Conservation (phyloP, 805 yeast species). For the Isabelozyma gotoi region DNA sequence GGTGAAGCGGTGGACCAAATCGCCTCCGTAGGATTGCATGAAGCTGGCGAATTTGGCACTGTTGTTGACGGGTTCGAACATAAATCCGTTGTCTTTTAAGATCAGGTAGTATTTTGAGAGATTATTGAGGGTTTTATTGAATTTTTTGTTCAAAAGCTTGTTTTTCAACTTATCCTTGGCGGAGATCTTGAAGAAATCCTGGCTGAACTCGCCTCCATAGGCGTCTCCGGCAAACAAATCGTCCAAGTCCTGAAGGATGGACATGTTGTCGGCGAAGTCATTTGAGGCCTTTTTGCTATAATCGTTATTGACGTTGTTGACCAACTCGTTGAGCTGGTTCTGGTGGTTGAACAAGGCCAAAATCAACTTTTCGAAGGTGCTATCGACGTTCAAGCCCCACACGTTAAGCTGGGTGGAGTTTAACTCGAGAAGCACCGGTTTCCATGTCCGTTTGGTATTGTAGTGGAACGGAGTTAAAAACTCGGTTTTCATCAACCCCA, state of each 20-base stretch:
- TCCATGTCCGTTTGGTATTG: constrained; percentile 27
- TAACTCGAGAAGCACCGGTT: constrained; percentile 37
- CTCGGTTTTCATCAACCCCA: constrained; percentile 34
- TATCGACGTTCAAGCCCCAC: constrained; percentile 24
- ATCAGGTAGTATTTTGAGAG: constrained; percentile 18
- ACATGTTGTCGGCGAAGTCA: not conserved
- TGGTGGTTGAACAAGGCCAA: constrained; percentile 28
- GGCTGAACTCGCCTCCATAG: constrained; percentile 20
- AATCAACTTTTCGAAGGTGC: constrained; percentile 19
- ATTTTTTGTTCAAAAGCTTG: constrained; percentile 14
- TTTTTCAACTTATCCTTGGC: constrained; percentile 17
- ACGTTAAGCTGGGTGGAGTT: constrained; percentile 40
- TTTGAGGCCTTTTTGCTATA: constrained; percentile 4
- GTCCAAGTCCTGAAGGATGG: constrained; percentile 4
- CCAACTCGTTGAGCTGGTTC: constrained; percentile 21
- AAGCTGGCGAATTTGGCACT: constrained; percentile 14
- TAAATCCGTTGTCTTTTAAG: constrained; percentile 27
- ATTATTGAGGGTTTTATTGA: constrained; percentile 11
- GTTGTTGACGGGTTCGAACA: constrained; percentile 38
- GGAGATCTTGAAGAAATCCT: constrained; percentile 4
- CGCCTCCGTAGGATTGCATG: constrained; percentile 19
- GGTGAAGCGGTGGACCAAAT: constrained; percentile 25
- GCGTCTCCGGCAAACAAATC: constrained; percentile 30
- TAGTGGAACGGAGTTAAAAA: constrained; percentile 36
- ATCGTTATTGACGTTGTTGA: constrained; percentile 3